Evolutionary conservation across 2,329 filamentous ascomycete species (phyloP).

Genomic region (Xylaria digitata): DNA sequence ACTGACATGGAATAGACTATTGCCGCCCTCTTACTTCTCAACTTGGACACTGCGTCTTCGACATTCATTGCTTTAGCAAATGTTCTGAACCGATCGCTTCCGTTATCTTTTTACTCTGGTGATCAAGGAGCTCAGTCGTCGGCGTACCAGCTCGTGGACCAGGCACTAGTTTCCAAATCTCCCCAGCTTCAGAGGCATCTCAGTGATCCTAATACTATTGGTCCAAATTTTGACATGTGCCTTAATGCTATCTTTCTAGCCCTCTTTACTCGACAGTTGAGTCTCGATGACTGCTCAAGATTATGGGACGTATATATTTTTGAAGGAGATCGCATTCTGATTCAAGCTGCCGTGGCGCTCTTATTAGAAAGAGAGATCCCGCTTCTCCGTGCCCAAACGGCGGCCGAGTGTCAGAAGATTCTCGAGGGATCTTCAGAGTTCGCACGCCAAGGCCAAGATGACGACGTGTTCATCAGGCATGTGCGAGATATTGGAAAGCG

Average conservation of each 20-base stretch:
- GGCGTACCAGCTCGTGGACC: conserved; percentile 75
- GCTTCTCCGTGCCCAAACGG: conserved; percentile 60
- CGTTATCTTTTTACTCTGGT: conserved; percentile 76
- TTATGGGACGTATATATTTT: conserved; percentile 88
- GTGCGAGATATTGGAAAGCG: conserved; percentile 43
- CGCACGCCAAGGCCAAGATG: conserved; percentile 42
- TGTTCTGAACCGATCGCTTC: conserved; percentile 56
- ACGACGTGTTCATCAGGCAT: conserved; percentile 47
- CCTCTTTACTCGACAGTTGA: conserved; percentile 72
- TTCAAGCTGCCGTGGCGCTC: conserved; percentile 77
- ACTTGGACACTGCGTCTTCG: conserved; percentile 33
- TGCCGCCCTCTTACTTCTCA: conserved; percentile 61
- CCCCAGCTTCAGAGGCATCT: conserved; percentile 73
- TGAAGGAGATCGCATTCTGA: conserved; percentile 78
- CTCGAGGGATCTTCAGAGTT: conserved; percentile 50
- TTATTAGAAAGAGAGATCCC: conserved; percentile 66
- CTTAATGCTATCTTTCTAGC: conserved; percentile 70
- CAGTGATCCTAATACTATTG: conserved; percentile 59
- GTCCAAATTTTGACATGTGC: conserved; percentile 63
- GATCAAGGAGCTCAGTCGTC: conserved; percentile 76
- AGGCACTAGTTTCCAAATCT: conserved; percentile 73
- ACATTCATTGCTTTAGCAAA: conserved; percentile 63
- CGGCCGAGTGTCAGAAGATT: conserved; percentile 56
- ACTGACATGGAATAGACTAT: conserved; percentile 64
- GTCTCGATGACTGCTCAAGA: conserved; percentile 76